Evolutionary conservation across 2,329 filamentous ascomycete genomes (phyloP).

Genomic region (Diaporthe amygdali): DNA sequence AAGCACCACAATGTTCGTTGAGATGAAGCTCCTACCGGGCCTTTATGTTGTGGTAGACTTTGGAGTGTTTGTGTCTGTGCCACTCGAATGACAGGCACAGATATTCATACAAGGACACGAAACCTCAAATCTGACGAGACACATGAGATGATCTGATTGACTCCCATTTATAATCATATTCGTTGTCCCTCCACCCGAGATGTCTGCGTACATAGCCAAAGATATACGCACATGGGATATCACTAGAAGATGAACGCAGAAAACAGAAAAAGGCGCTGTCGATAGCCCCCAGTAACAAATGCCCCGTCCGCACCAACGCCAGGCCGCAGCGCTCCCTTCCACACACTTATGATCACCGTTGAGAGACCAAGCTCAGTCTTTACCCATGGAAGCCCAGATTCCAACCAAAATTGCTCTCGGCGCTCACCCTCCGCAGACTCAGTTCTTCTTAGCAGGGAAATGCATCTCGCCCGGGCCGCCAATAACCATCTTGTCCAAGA

Average conservation of each 20-base stretch:
- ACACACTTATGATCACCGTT: background rate
- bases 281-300: background rate
- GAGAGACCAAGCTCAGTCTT: background rate
- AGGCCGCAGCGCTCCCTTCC: background rate
- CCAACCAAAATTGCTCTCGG: too few relatives aligned
- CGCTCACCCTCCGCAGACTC: background rate
- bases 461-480: slow-evolving; percentile 24
- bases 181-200: background rate
- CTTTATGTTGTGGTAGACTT: too few relatives aligned
- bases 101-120: too few relatives aligned
- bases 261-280: background rate
- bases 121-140: too few relatives aligned
- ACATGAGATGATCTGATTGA: too few relatives aligned
- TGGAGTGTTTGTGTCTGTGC: too few relatives aligned
- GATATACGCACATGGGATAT: slow-evolving; percentile 7
- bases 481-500: slow-evolving; percentile 70
- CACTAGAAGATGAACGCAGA: background rate
- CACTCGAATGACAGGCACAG: too few relatives aligned
- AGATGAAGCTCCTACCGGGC: too few relatives aligned
- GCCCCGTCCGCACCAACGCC: background rate
- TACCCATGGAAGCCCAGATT: background rate
- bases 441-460: slow-evolving; percentile 20
- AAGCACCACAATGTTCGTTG: too few relatives aligned
- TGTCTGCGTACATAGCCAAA: background rate
- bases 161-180: too few relatives aligned